Conservation (phyloP, 768 basidiomycete species). For the Xerocomellus amylosporus region DNA sequence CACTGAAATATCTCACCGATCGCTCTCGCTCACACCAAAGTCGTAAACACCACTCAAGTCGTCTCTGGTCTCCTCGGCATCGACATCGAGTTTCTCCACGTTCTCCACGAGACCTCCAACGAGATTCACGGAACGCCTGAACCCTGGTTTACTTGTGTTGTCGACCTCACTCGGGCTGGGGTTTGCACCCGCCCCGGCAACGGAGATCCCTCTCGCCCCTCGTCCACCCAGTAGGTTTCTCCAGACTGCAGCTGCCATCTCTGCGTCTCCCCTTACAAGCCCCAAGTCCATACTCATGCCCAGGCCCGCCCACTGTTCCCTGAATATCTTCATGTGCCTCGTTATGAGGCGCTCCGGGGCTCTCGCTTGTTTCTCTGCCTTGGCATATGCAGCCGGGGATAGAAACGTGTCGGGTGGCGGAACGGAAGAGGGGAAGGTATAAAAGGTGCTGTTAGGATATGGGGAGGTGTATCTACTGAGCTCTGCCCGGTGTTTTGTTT, state of each 20-base stretch:
- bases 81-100: slow-evolving; percentile 54
- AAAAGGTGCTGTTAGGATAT: slow-evolving; percentile 25
- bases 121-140: slow-evolving; percentile 67
- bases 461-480: slow-evolving; percentile 20
- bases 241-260: slow-evolving; percentile 88
- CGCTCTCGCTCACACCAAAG: slow-evolving; percentile 52
- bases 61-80: slow-evolving; percentile 57
- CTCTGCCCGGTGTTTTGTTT: slow-evolving; percentile 20
- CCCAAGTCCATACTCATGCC: slow-evolving; percentile 77
- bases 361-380: slow-evolving; percentile 35
- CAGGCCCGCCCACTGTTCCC: slow-evolving; percentile 88
- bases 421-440: slow-evolving; percentile 26
- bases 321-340: slow-evolving; percentile 88
- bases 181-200: slow-evolving; percentile 11
- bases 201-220: slow-evolving; percentile 69
- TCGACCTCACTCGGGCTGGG: slow-evolving; percentile 9
- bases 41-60: slow-evolving; percentile 74
- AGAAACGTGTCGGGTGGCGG: slow-evolving; percentile 27
- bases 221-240: slow-evolving; percentile 85
- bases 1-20: slow-evolving; percentile 21
- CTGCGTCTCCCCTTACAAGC: slow-evolving; percentile 70
- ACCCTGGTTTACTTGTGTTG: slow-evolving; percentile 22
- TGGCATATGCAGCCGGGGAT: slow-evolving; percentile 27
- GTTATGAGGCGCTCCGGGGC: slow-evolving; percentile 79
- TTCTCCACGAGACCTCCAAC: slow-evolving; percentile 63